Evolutionary conservation across 1,284 basidiomycete species (phyloP).

Genomic region (Ceratobasidium sp.): DNA sequence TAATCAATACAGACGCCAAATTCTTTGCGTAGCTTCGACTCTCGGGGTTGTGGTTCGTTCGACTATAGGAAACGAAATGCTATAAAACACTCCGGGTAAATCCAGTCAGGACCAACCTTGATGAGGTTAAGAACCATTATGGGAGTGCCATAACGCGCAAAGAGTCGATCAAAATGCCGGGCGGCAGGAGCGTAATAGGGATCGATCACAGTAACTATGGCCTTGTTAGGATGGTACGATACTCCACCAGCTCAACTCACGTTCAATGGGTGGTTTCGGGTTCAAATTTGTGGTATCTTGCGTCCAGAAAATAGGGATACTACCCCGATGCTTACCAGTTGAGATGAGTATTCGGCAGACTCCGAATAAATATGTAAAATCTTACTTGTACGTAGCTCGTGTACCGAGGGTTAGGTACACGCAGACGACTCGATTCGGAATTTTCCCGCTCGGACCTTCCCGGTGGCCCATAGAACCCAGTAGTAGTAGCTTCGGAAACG

Average conservation of each 20-base stretch:
- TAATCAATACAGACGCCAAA: slow-evolving; percentile 93
- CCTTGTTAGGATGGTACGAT: slow-evolving; percentile 24
- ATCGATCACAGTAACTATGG: slow-evolving; percentile 87
- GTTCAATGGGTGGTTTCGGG: slow-evolving; percentile 93
- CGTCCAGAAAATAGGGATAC: slow-evolving; percentile 95
- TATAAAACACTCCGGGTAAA: neutral
- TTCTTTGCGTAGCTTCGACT: slow-evolving; percentile 91
- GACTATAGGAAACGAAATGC: slow-evolving; percentile 50
- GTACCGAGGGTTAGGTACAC: slow-evolving; percentile 78
- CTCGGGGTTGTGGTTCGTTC: slow-evolving; percentile 74
- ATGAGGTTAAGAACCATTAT: slow-evolving; percentile 96
- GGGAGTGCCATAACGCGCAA: slow-evolving; percentile 88
- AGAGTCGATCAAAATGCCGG: slow-evolving; percentile 91
- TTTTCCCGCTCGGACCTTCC: slow-evolving; percentile 35
- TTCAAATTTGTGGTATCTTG: slow-evolving; percentile 92
- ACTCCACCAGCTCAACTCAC: slow-evolving; percentile 57
- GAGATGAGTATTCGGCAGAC: neutral
- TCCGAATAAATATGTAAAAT: neutral
- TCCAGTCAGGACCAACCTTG: slow-evolving; percentile 69
- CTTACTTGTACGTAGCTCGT: slow-evolving; percentile 90
- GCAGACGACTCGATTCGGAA: slow-evolving; percentile 38
- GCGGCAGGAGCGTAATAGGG: slow-evolving; percentile 95
- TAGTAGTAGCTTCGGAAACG: slow-evolving; percentile 92
- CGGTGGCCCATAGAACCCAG: slow-evolving; percentile 79
- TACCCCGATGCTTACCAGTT: slow-evolving; percentile 78